Conservation (phyloP, 768 basidiomycete genomes). For the Amanita inopinata region DNA sequence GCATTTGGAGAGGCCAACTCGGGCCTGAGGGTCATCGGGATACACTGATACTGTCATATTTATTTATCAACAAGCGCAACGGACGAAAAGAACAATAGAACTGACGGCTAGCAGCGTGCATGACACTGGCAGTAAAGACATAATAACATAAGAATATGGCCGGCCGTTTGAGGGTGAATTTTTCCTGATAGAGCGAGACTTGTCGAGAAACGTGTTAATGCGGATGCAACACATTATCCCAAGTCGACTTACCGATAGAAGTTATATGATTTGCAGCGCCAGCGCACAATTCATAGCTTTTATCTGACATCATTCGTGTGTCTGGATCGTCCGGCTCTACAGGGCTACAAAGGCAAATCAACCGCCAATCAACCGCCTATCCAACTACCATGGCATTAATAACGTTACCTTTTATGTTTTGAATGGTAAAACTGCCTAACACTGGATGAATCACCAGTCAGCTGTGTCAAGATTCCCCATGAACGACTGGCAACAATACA, state of each 20-base stretch:
- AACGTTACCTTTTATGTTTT: conserved; percentile 31
- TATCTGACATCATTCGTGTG: conserved; percentile 42
- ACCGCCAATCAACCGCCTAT: background rate
- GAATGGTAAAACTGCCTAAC: conserved; percentile 28
- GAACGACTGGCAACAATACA: conserved; percentile 3
- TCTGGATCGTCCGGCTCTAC: conserved; percentile 43
- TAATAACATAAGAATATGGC: conserved; percentile 72
- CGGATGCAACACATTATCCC: background rate
- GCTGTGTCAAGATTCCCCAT: conserved; percentile 8
- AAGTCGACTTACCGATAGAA: conserved; percentile 39
- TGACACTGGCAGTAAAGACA: conserved; percentile 69
- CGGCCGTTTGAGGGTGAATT: conserved; percentile 48
- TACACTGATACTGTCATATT: conserved; percentile 45
- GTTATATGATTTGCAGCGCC: conserved; percentile 75
- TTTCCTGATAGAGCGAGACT: conserved; percentile 55
- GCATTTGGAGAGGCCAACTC: conserved; percentile 51
- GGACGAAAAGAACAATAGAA: conserved; percentile 11
- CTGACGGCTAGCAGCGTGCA: conserved; percentile 69
- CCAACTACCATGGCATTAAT: background rate
- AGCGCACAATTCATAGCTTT: conserved; percentile 65
- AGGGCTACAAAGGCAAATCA: conserved; percentile 19
- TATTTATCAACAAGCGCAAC: background rate
- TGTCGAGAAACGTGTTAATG: conserved; percentile 5
- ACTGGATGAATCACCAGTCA: conserved; percentile 23
- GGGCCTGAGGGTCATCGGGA: conserved; percentile 62